A percentile compares a stretch with the other conserved stretches of the same genome.
phyloP scores from a whole-genome alignment of 2,329 filamentous ascomycete genomes.

The Tolypocladium guangdongense region DNA sequence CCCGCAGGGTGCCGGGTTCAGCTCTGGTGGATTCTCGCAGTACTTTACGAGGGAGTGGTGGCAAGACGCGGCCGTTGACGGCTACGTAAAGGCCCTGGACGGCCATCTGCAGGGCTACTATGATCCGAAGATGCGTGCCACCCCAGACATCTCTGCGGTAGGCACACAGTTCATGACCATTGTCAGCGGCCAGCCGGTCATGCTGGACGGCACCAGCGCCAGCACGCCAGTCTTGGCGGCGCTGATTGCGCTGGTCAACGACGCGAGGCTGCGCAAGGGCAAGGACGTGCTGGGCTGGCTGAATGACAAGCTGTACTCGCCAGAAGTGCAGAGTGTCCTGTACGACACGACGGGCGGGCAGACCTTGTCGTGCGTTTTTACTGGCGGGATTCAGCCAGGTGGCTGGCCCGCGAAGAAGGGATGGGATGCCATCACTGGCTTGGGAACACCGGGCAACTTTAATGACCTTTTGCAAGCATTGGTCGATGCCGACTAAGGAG shows the following conservation, averaged over 20 bases:
- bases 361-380: conserved; percentile 28
- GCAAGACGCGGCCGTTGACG: conserved; percentile 29
- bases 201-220: conserved; percentile 35
- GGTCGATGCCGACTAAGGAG: conserved; percentile 9
- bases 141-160: conserved; percentile 43
- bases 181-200: conserved; percentile 13
- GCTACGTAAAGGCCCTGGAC: conserved; percentile 29
- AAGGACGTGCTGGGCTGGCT: conserved; percentile 42
- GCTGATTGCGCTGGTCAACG: conserved; percentile 44
- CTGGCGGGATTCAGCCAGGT: conserved; percentile 17
- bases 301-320: conserved; percentile 36
- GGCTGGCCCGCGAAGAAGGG: conserved; percentile 35
- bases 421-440: conserved; percentile 38
- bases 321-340: conserved; percentile 22
- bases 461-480: conserved; percentile 22
- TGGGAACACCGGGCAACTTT: conserved; percentile 35
- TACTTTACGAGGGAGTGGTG: conserved; percentile 35
- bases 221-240: conserved; percentile 43
- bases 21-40: conserved; percentile 41
- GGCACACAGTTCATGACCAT: conserved; percentile 42
- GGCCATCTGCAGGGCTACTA: conserved; percentile 32
- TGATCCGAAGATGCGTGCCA: conserved; percentile 33
- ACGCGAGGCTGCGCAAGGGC: conserved; percentile 35
- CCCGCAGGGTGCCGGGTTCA: conserved; percentile 32
- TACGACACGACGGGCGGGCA: conserved; percentile 30